A percentile compares a stretch with the other conserved stretches of the same genome.
These are phyloP conservation scores for Simplicillium sp. DNA, from an alignment of 2,329 filamentous ascomycete genomes.

Conservation along the genomic window DNA sequence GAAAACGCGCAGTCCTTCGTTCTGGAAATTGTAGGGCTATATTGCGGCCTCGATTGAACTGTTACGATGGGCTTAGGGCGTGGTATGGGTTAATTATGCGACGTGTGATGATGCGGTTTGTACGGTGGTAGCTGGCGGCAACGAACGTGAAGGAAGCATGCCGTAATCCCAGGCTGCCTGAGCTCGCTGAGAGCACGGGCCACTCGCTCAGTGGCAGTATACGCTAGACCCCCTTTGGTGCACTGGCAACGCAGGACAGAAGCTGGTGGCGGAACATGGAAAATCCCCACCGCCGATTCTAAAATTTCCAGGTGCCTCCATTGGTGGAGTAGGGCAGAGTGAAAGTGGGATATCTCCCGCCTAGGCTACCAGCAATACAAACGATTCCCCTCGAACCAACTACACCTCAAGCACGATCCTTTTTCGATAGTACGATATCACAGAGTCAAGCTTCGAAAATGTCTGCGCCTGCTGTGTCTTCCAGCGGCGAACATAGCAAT, in stretches of 20 bases:
- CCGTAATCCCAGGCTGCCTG: constrained; percentile 31
- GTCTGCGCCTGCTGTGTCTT: constrained; percentile 26
- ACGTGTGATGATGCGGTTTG: constrained; percentile 14
- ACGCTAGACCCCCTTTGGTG: constrained; percentile 14
- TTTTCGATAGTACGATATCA: constrained; percentile 1
- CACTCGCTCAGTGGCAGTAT: constrained; percentile 10
- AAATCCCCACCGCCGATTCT: constrained; percentile 27
- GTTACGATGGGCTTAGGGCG: background rate
- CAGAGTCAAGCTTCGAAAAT: constrained; percentile 31
- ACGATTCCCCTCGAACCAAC: constrained; percentile 9
- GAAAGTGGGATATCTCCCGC: constrained; percentile 27
- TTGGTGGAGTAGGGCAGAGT: constrained; percentile 26
- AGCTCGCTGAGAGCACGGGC: constrained; percentile 24
- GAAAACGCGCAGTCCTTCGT: constrained; percentile 10
- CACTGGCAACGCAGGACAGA: constrained; percentile 11
- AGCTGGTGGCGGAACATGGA: constrained; percentile 23
- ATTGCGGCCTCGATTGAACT: background rate
- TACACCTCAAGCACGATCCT: constrained; percentile 1
- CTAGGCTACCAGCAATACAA: constrained; percentile 19
- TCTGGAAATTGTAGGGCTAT: background rate
- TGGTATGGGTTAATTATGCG: constrained; percentile 4
- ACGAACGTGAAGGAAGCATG: constrained; percentile 24
- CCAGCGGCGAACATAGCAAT: constrained; percentile 35
- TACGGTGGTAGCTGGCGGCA: constrained; percentile 12
- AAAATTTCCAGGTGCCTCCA: constrained; percentile 26